Base-by-base conservation (phyloP, 768 basidiomycete genomes). In the Lactarius deliciosus region DNA sequence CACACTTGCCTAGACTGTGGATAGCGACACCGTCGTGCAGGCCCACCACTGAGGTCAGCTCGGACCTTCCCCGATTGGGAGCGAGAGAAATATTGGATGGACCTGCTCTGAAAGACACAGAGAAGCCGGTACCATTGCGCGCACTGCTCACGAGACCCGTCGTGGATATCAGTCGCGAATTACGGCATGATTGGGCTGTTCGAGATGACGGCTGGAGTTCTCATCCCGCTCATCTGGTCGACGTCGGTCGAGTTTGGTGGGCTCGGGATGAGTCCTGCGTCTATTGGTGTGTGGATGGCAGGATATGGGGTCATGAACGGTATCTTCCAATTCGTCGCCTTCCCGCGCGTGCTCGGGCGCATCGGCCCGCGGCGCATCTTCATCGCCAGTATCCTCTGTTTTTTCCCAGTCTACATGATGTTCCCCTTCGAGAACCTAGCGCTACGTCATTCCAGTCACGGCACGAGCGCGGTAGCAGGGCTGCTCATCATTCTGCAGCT, bases 151-250 rank as follows among this genome's bases (percentile, higher is more conserved):
- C 70, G 9, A 66, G 41, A 34, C 75, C 77, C 4, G 77, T 85
- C 60, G 65, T 80, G 56, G 72, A n/a, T 84, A 53, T 76, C 81
- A 22, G 73, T 82, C 22, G 61, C 72, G 63, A 85, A 82, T 68
- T 83, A 83, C 69, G 77, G 73, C 34, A 70, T 73, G 16, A 74
- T 84, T 16, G 77, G 77, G 10, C 77, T 86, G n/a, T 70, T 81
- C 10, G 81, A 83, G 41, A 79, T 81, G 41, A 72, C 77, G 3
- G 65, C 79, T 60, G 59, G 71, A 32, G 78, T 77, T 15, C 75
- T 86, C 20, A 38, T 77, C 1, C 84, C 85, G 1, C 73, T 85
- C 40, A 80, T 85, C 71, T 78, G 78, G 61, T 74, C 81, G 34
- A 78, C 80, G 6, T 80, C 85, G 1, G 72, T 80, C 25, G 73